phyloP scores from a whole-genome alignment of 345 rosid genomes.

The Syzygium jambos region DNA sequence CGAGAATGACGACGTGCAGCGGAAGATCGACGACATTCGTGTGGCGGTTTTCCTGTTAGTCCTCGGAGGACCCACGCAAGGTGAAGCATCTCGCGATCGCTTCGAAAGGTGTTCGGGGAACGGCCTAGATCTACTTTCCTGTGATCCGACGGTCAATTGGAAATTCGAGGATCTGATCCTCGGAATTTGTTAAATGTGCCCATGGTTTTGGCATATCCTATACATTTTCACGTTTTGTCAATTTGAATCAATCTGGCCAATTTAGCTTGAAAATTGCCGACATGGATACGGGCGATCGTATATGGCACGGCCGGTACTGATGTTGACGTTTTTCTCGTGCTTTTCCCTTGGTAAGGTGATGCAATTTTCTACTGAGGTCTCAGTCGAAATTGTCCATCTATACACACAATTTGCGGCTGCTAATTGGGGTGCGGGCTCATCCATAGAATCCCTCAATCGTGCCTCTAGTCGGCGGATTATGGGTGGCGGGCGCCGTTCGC shows the following conservation, averaged over 20 bases:
- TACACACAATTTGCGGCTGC: background rate
- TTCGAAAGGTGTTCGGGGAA: background rate
- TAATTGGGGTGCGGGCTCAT: background rate
- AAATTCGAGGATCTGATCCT: background rate
- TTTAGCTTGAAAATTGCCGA: too few species aligned
- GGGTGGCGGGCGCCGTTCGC: background rate
- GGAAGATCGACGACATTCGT: background rate
- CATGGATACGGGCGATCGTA: too few species aligned
- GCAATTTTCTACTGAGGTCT: background rate
- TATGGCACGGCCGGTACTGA: too few species aligned
- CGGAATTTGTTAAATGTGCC: background rate
- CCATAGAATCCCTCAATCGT: background rate
- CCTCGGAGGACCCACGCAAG: background rate
- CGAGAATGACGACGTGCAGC: background rate
- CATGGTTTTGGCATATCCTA: background rate
- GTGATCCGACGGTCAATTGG: background rate
- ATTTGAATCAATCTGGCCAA: too few species aligned
- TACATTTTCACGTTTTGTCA: too few species aligned
- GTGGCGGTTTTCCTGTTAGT: too few species aligned
- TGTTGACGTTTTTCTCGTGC: too few species aligned
- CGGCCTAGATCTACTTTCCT: background rate
- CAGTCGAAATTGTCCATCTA: background rate
- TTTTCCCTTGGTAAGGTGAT: background rate
- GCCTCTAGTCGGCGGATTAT: background rate
- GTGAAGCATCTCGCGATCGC: background rate